These are phyloP conservation scores for Pilobolus umbonatus DNA, from an alignment of 192 early-diverging fungal genomes.

Conservation along the genomic window DNA sequence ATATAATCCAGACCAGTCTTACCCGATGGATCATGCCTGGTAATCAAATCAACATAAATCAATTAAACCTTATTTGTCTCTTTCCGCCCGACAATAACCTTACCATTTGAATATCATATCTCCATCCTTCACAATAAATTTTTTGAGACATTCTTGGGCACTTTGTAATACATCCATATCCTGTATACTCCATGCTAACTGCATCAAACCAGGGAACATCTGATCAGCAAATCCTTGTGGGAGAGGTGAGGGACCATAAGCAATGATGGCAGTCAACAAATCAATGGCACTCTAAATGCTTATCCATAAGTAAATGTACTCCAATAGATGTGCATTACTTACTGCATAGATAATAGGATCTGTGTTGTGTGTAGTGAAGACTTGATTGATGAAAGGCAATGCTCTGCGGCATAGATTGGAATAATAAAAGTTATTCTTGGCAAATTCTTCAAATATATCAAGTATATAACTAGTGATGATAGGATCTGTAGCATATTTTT, in stretches of 20 bases:
- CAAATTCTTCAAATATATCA: conserved; percentile 75
- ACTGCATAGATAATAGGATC: conserved; percentile 37
- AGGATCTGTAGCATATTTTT: conserved; percentile 67
- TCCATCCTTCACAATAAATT: conserved; percentile 74
- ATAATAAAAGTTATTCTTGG: conserved; percentile 58
- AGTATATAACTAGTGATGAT: conserved; percentile 68
- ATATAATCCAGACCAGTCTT: conserved; percentile 75
- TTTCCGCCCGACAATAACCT: neutral
- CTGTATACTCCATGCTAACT: conserved; percentile 57
- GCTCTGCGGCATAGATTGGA: conserved; percentile 66
- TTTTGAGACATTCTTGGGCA: conserved; percentile 79
- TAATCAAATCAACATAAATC: neutral
- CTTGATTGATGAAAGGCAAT: conserved; percentile 61
- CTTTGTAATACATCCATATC: conserved; percentile 85
- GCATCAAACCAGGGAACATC: conserved; percentile 81
- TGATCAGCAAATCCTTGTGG: conserved; percentile 64
- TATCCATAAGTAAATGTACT: neutral
- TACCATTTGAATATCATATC: conserved; percentile 75
- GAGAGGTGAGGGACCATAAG: conserved; percentile 66
- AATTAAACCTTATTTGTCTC: neutral
- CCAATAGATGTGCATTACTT: conserved; percentile 20
- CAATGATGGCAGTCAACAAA: conserved; percentile 66
- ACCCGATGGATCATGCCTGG: conserved; percentile 38
- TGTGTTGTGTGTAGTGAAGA: conserved; percentile 41
- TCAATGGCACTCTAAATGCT: conserved; percentile 61